phyloP scores from a whole-genome alignment of 2,329 filamentous ascomycete genomes.

The Pestalotiopsis sp. region DNA sequence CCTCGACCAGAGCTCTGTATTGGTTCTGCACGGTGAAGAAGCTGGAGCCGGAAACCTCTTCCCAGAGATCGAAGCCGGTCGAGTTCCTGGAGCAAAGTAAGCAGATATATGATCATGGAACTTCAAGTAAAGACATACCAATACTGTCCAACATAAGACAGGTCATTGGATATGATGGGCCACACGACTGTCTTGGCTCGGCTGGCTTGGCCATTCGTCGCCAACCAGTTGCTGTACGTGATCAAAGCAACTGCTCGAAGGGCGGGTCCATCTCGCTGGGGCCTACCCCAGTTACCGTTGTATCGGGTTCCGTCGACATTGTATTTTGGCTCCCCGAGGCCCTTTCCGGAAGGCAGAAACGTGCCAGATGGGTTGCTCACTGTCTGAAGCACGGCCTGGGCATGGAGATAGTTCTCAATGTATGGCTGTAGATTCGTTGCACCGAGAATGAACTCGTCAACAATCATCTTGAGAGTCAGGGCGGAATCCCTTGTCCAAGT shows the following conservation, averaged over 20 bases:
- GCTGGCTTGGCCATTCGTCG: conserved; percentile 43
- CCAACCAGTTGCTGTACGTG: conserved; percentile 54
- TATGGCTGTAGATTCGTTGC: conserved; percentile 44
- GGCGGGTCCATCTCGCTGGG: conserved; percentile 62
- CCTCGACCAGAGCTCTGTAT: conserved; percentile 53
- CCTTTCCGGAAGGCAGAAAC: conserved; percentile 43
- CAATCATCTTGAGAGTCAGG: conserved; percentile 52
- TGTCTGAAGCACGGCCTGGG: conserved; percentile 54
- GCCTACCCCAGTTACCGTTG: conserved; percentile 58
- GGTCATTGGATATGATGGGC: conserved; percentile 59
- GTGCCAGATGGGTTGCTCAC: conserved; percentile 55
- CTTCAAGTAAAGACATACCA: no score
- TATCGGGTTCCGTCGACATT: conserved; percentile 52
- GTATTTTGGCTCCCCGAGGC: conserved; percentile 60
- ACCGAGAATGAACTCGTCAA: conserved; percentile 53
- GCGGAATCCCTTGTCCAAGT: conserved; percentile 61
- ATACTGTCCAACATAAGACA: conserved; percentile 57
- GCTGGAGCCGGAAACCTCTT: conserved; percentile 58
- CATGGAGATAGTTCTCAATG: conserved; percentile 55
- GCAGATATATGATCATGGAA: neutral
- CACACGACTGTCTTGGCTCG: conserved; percentile 48
- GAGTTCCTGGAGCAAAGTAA: conserved; percentile 40
- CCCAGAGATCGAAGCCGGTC: conserved; percentile 63
- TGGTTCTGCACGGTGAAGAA: conserved; percentile 62
- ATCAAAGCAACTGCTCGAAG: conserved; percentile 60